These are phyloP conservation scores for Monosporozyma siamensis DNA, from an alignment of 805 yeast species.

Conservation along the genomic window DNA sequence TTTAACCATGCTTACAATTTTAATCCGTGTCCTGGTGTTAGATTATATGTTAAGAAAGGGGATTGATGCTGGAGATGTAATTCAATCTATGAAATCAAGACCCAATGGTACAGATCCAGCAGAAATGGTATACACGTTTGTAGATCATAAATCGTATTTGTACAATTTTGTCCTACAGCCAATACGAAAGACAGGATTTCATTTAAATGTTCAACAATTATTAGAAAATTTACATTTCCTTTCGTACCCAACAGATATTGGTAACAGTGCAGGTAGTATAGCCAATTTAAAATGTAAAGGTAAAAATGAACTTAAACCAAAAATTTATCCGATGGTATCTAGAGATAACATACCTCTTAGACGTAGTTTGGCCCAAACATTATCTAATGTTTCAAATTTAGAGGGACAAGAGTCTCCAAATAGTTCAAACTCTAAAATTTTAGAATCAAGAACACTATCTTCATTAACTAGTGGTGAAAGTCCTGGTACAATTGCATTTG, in stretches of 20 bases:
- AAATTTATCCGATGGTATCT: too few relatives aligned
- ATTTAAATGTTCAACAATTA: slow-evolving; percentile 15
- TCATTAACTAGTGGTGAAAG: not conserved
- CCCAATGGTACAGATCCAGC: slow-evolving; percentile 17
- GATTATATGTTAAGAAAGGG: slow-evolving; percentile 1
- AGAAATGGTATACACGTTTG: slow-evolving; percentile 36
- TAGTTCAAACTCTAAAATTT: too few relatives aligned
- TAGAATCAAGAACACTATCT: too few relatives aligned
- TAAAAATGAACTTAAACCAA: not conserved
- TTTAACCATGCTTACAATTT: slow-evolving; percentile 5
- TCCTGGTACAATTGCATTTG: not conserved
- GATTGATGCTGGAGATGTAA: slow-evolving; percentile 45
- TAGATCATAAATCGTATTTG: slow-evolving; percentile 19
- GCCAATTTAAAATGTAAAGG: not conserved
- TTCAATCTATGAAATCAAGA: slow-evolving; percentile 48
- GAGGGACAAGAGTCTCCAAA: too few relatives aligned
- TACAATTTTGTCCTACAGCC: slow-evolving; percentile 16
- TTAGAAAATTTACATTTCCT: slow-evolving; percentile 6
- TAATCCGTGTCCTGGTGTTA: slow-evolving; percentile 3
- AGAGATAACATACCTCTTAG: not conserved
- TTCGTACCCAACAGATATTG: not conserved
- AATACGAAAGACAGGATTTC: slow-evolving; percentile 17
- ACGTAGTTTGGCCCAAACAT: not conserved
- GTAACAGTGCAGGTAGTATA: not conserved
- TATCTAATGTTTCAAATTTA: too few relatives aligned